Evolutionary conservation across 371 early-diverging fungal species (phyloP).

Genomic region (Mortierella sp.): DNA sequence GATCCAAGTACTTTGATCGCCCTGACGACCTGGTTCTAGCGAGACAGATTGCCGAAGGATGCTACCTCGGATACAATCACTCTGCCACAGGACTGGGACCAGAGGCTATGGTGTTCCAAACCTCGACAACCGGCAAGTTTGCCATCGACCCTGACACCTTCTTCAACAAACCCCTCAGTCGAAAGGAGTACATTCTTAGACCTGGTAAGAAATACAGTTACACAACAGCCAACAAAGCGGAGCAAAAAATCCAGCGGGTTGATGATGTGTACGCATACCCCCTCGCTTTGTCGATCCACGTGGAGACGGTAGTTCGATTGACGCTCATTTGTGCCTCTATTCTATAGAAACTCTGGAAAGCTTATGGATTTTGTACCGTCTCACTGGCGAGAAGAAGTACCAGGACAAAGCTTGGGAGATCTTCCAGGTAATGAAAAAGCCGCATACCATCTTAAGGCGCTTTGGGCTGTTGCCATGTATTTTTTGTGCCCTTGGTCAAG

Average conservation of each 20-base stretch:
- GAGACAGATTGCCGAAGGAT: slow-evolving; percentile 68
- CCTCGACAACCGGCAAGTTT: slow-evolving; percentile 12
- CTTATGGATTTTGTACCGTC: slow-evolving; percentile 79
- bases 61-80: slow-evolving; percentile 72
- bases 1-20: slow-evolving; percentile 65
- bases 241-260: background rate
- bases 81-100: slow-evolving; percentile 71
- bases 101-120: slow-evolving; percentile 61
- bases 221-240: background rate
- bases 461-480: background rate
- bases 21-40: slow-evolving; percentile 65
- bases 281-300: background rate
- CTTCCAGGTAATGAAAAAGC: slow-evolving; percentile 60
- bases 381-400: slow-evolving; percentile 81
- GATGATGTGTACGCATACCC: background rate
- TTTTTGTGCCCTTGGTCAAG: background rate
- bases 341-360: slow-evolving; percentile 81
- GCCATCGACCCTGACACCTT: slow-evolving; percentile 27
- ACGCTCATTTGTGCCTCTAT: background rate
- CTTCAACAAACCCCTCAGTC: slow-evolving; percentile 19
- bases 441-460: background rate
- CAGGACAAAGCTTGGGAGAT: slow-evolving; percentile 85
- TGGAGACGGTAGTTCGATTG: background rate
- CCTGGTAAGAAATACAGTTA: slow-evolving; percentile 29
- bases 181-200: slow-evolving; percentile 51